Base-by-base conservation (phyloP, 805 yeast genomes). In the Suhomyces emberorum region DNA sequence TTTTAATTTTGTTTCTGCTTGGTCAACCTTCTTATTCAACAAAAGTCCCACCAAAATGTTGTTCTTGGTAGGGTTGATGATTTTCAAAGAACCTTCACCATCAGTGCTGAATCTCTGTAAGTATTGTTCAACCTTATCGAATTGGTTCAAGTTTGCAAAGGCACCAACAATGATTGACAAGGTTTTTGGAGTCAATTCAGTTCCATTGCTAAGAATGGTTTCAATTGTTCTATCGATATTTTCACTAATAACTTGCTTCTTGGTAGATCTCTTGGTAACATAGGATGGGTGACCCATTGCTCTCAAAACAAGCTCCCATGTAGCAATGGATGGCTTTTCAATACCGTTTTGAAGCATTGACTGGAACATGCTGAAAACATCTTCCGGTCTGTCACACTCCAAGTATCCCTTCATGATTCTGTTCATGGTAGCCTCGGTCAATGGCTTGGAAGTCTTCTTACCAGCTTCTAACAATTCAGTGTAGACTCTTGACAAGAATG, bases 281-380 rank as follows among this genome's bases (percentile, higher is more conserved):
- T 52, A 46, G 4, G 44, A 41, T 3, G 70, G 61, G 41, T 56
- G 61, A 7, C 70, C 65, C 51, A 72, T 68, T 1, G 82, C 66
- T 34, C 70, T 61, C 34, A 84, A 57, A 19, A 82, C 65, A 34
- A 74, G 67, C 35, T 80, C 79, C 88, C 88, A 84, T 1, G 78
- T 55, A 0, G 55, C 46, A n/a, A 68, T 46, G 4, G 70, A 55
- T n/a, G 78, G 78, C 17, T 44, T 50, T 1, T 42, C 42, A 12
- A 66, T 50, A 15, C 70, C 72, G 5, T 53, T 47, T 8, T 54
- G 42, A 18, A 71, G 45, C 60, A 82, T 53, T 28, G 59, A 63
- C 41, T 72, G 74, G 76, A 85, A 81, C 1, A 76, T 53, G 8
- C 58, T 57, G 38, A 72, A 59, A 2, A 72, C 70, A 24, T 57